Evolutionary conservation across 2,329 filamentous ascomycete species (phyloP).

Genomic region (Blastomyces gilchristii): DNA sequence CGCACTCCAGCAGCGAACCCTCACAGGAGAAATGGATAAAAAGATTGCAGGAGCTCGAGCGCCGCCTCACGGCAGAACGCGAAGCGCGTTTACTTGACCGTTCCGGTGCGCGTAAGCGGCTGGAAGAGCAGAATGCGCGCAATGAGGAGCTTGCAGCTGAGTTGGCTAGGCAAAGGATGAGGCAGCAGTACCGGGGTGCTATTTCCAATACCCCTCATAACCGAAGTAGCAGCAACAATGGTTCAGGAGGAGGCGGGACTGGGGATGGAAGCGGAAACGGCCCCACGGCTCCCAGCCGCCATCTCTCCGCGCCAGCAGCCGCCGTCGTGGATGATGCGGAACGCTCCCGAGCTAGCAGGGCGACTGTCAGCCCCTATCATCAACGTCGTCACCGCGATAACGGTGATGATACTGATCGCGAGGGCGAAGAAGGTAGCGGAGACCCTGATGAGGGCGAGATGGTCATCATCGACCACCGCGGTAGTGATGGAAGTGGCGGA

Average conservation of each 20-base stretch:
- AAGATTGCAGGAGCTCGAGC: slow-evolving; percentile 75
- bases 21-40: slow-evolving; percentile 72
- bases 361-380: not conserved
- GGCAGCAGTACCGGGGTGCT: not conserved
- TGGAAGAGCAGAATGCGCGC: slow-evolving; percentile 65
- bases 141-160: slow-evolving; percentile 59
- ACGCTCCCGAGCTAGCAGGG: not conserved
- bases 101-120: slow-evolving; percentile 65
- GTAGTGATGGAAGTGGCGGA: not conserved
- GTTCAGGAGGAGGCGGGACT: not conserved
- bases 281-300: not conserved
- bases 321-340: not conserved
- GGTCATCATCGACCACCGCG: not conserved
- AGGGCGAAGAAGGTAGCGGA: not conserved
- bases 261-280: not conserved
- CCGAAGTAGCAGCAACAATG: not conserved
- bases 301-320: not conserved
- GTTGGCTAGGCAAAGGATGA: slow-evolving; percentile 37
- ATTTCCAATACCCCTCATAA: not conserved
- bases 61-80: slow-evolving; percentile 77
- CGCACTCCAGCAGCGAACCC: slow-evolving; percentile 19
- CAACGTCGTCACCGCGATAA: not conserved
- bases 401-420: not conserved
- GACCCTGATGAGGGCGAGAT: slow-evolving; percentile 1
- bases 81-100: slow-evolving; percentile 79